Evolutionary conservation across 129 eudicot genomes (phyloP).

Genomic region (Tagetes patula): DNA sequence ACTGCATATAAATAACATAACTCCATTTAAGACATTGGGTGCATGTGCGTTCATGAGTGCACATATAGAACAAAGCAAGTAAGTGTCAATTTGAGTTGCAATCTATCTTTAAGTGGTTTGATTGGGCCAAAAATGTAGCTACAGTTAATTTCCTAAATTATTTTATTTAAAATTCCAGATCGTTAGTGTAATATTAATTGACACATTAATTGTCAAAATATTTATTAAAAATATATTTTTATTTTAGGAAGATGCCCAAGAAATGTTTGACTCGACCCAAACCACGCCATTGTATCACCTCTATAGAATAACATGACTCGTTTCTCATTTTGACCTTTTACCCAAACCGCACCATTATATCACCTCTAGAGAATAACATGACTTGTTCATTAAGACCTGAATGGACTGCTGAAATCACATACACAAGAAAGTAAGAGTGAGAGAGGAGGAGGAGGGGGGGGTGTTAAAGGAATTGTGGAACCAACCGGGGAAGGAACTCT

Average conservation of each 20-base stretch:
- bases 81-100: background rate
- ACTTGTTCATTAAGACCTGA: background rate
- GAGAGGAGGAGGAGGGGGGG: background rate
- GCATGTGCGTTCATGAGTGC: background rate
- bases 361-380: background rate
- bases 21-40: conserved; percentile 13
- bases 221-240: background rate
- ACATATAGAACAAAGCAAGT: background rate
- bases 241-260: background rate
- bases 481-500: conserved; percentile 95
- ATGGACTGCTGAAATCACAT: background rate
- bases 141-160: background rate
- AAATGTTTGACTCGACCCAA: background rate
- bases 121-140: background rate
- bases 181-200: background rate
- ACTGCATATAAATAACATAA: conserved; percentile 35
- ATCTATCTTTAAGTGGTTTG: background rate
- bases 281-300: background rate
- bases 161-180: background rate
- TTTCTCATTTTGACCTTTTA: conserved; percentile 2
- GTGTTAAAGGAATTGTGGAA: conserved; percentile 28
- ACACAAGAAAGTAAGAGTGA: background rate
- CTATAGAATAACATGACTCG: background rate
- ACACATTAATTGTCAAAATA: background rate
- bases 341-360: background rate